These are phyloP conservation scores for Eucalyptus leucophloia DNA, from an alignment of 345 rosid genomes.

Conservation along the genomic window DNA sequence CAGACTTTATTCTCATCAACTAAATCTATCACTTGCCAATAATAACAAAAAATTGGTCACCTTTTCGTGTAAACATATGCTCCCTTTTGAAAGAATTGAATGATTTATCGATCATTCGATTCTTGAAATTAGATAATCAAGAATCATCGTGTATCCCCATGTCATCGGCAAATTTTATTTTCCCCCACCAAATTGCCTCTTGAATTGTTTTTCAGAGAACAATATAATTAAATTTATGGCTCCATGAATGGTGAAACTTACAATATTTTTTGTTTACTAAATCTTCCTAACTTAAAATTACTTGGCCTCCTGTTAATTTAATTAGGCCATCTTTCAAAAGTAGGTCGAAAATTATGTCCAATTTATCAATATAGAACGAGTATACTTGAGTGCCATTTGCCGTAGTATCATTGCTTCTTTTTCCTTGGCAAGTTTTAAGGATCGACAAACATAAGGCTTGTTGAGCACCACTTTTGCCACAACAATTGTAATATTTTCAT, in stretches of 20 bases:
- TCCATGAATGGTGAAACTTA: not conserved
- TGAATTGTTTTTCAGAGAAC: not conserved
- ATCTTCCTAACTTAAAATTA: not conserved
- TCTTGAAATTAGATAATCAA: not conserved
- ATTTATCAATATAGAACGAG: not conserved
- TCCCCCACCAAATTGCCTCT: not conserved
- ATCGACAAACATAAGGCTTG: not conserved
- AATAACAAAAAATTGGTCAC: not conserved
- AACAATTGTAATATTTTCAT: not conserved
- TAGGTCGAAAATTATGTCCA: not conserved
- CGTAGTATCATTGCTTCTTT: not conserved
- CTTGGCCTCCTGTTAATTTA: not conserved
- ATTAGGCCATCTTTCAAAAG: not conserved
- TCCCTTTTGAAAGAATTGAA: not conserved
- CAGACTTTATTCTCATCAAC: not conserved
- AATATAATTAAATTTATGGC: not conserved
- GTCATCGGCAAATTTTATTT: not conserved
- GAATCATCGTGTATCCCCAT: not conserved
- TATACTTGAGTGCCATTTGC: not conserved
- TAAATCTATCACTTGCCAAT: not conserved
- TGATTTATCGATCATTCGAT: not conserved
- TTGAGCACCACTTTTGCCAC: not conserved
- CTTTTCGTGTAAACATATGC: not conserved
- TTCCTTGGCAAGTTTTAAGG: not conserved
- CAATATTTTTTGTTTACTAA: too few relatives aligned